Base-by-base conservation (phyloP, 805 yeast species). In the Ogataea kodamae region DNA sequence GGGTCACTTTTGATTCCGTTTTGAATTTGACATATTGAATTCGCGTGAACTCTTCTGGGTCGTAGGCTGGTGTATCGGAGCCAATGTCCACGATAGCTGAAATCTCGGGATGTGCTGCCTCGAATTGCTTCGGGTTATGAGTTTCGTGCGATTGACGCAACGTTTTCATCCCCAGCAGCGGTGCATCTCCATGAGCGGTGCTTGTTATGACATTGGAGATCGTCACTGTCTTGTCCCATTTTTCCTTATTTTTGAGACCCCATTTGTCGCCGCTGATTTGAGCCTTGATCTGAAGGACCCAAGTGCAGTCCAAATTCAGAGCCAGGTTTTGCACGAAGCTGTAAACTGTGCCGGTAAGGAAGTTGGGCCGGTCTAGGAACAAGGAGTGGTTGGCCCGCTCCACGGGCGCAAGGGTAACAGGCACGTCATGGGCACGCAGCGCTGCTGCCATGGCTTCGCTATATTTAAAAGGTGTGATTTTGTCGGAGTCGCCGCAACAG, bases 1-100 rank as follows among this genome's bases (percentile, higher is more conserved):
- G 90, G 1, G 81, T 84, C 18, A 81, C 77, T 53, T 82, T 82
- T 4, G 87, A 78, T 22, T 82, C 88, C 1, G 90, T 82, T 19
- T 88, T 81, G 56, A 78, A 77, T 59, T 83, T 82, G 57, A 75
- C 67, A 60, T 82, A 82, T 35, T 62, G 62, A 44, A 83, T 70
- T 10, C 70, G 55, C 12, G 56, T 26, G 48, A 82, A 76, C 13
- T 75, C 59, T 14, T 54, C 43, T 0, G 89, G 88, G 37, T 75
- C 77, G 50, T 82, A 82, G 0, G 88, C 82, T 3, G 89, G 89
- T 3, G 74, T 64, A 41, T 75, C 79, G 0, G 78, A 74, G 1
- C 88, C 79, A 16, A 82, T 82, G 50, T 82, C 89, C 12, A 82
- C 70, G 6, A 82, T 64, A 3, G 79, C 82, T 18, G 65, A 59